These are phyloP conservation scores for Mallotus repandus DNA, from an alignment of 441 rosid genomes.

Conservation along the genomic window DNA sequence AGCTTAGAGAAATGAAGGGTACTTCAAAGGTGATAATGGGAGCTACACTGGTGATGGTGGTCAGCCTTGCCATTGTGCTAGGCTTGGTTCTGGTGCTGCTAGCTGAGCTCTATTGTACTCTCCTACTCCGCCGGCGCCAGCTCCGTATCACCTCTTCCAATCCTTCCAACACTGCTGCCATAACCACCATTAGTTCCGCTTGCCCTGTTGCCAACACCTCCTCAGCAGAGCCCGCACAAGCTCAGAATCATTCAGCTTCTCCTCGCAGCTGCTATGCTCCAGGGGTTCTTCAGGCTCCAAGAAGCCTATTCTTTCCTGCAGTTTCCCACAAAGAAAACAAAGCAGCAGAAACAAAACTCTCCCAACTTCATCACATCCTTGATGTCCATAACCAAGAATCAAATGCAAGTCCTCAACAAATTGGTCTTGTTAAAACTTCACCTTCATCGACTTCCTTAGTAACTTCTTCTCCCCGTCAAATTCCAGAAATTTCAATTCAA, in stretches of 20 bases:
- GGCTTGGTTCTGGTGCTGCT: constrained; percentile 65
- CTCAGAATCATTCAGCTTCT: constrained; percentile 31
- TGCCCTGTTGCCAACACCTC: constrained; percentile 13
- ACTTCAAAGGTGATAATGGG: constrained; percentile 80
- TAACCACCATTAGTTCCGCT: constrained; percentile 12
- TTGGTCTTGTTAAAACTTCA: constrained; percentile 28
- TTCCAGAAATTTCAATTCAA: constrained; percentile 34
- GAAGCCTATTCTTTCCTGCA: constrained; percentile 50
- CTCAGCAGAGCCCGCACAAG: constrained; percentile 20
- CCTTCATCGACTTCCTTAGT: constrained; percentile 27
- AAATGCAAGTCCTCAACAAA: constrained; percentile 29
- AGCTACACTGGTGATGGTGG: constrained; percentile 79
- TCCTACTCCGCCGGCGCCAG: constrained; percentile 57
- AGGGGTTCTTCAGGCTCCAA: constrained; percentile 70
- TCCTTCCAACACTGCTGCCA: constrained; percentile 17
- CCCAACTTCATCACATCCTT: constrained; percentile 27
- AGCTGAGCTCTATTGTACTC: constrained; percentile 85
- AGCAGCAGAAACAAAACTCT: constrained; percentile 15
- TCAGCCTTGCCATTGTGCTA: constrained; percentile 66
- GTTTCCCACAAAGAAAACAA: constrained; percentile 28
- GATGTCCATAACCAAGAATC: constrained; percentile 29
- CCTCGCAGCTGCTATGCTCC: constrained; percentile 51
- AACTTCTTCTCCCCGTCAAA: constrained; percentile 34
- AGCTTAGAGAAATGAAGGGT: constrained; percentile 50
- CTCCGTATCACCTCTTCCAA: constrained; percentile 24